Conservation (phyloP, 257 asterid genomes). For the Oldenlandia corymbosa region DNA sequence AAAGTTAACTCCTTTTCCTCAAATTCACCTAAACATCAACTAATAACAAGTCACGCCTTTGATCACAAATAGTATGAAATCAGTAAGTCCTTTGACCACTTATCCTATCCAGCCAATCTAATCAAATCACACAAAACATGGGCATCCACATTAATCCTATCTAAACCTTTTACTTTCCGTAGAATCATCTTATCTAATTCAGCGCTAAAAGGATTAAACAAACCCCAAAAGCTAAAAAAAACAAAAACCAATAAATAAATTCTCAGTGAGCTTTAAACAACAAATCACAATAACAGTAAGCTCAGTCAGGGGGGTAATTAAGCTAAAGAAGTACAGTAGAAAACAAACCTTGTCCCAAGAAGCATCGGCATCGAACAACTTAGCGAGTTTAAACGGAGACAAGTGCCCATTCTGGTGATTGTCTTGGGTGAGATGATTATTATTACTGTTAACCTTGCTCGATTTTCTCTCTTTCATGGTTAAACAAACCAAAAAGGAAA, state of each 20-base stretch:
- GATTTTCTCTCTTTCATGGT: conserved; percentile 82
- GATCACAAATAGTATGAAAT: too few species aligned
- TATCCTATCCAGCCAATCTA: background rate
- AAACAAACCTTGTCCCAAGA: conserved; percentile 69
- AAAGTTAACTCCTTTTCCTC: background rate
- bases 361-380: conserved; percentile 65
- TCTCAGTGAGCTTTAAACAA: background rate
- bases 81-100: background rate
- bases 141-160: too few species aligned
- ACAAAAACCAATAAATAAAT: too few species aligned
- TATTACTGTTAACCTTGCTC: conserved; percentile 40
- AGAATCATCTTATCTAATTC: background rate
- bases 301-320: too few species aligned
- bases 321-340: too few species aligned
- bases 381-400: conserved; percentile 61
- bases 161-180: too few species aligned
- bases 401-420: conserved; percentile 60
- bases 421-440: background rate
- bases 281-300: background rate
- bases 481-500: background rate
- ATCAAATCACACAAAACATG: too few species aligned
- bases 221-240: background rate
- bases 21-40: background rate
- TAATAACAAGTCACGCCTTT: background rate
- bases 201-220: background rate